A percentile compares a stretch with the other conserved stretches of the same genome.
These are phyloP conservation scores for Rhizopus stolonifer DNA, from an alignment of 371 early-diverging fungal genomes.

Conservation along the genomic window DNA sequence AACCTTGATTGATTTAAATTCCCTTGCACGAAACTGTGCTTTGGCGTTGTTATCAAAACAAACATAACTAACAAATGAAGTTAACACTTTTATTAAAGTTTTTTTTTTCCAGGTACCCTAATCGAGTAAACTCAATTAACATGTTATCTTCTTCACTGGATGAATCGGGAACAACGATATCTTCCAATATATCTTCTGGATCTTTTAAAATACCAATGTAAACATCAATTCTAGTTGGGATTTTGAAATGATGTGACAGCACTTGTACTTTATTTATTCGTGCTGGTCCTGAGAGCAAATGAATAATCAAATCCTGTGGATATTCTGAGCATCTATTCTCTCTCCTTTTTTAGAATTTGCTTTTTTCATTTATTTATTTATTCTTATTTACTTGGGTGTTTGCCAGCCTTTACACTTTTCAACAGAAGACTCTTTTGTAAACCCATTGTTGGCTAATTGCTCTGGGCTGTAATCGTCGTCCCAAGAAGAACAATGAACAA, in stretches of 20 bases:
- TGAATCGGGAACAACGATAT: conserved; percentile 16
- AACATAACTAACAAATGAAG: conserved; percentile 30
- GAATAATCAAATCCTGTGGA: conserved; percentile 71
- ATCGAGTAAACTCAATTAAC: conserved; percentile 38
- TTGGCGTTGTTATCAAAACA: conserved; percentile 47
- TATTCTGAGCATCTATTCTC: conserved; percentile 64
- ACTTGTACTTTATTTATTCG: conserved; percentile 72
- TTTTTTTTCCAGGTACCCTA: conserved; percentile 24
- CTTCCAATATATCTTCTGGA: conserved; percentile 19
- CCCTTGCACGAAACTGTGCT: conserved; percentile 56
- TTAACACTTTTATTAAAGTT: neutral
- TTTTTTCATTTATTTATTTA: neutral
- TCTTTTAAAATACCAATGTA: conserved; percentile 54
- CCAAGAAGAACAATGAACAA: conserved; percentile 39
- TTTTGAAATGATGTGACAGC: conserved; percentile 80
- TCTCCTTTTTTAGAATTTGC: neutral
- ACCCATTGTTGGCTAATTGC: conserved; percentile 34
- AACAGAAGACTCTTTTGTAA: conserved; percentile 31
- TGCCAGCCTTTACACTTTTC: conserved; percentile 49
- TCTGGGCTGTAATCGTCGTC: conserved; percentile 45
- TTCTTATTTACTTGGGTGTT: conserved; percentile 41
- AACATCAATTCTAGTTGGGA: conserved; percentile 74
- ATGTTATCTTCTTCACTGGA: conserved; percentile 28
- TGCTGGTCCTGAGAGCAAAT: conserved; percentile 57
- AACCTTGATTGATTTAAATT: conserved; percentile 74